Evolutionary conservation across 345 rosid species (phyloP).

Genomic region (Hibiscus tridactylites): DNA sequence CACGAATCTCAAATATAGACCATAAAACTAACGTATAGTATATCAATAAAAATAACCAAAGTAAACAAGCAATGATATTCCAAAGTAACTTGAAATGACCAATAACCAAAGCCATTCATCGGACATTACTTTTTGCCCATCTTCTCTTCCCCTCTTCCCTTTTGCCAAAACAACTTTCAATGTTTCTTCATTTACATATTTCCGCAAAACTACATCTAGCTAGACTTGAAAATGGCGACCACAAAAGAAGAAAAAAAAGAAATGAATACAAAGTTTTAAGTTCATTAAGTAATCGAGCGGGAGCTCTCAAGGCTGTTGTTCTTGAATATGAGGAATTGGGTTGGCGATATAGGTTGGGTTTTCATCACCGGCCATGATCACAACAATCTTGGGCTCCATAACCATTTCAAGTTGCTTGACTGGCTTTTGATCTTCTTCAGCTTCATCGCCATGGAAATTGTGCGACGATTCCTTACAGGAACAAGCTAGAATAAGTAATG

Average conservation of each 20-base stretch:
- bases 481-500: conserved; percentile 41
- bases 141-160: conserved; percentile 1
- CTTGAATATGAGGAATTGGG: conserved; percentile 15
- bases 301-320: no score
- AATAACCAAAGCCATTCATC: background rate
- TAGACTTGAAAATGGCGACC: background rate
- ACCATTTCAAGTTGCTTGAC: conserved; percentile 18
- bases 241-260: background rate
- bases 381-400: conserved; percentile 61
- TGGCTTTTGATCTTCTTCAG: conserved; percentile 8
- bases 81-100: background rate
- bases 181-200: background rate
- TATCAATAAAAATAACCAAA: no score
- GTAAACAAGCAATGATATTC: background rate
- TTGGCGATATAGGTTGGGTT: conserved; percentile 52
- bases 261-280: background rate
- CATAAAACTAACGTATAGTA: no score
- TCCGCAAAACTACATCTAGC: background rate
- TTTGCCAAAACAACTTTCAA: no score
- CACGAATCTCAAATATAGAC: no score
- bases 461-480: conserved; percentile 19
- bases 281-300: no score
- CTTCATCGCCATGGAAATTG: background rate
- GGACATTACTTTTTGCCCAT: background rate
- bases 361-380: conserved; percentile 63